Conservation (phyloP, 2,329 filamentous ascomycete species). For the Tolypocladium inflatum region DNA sequence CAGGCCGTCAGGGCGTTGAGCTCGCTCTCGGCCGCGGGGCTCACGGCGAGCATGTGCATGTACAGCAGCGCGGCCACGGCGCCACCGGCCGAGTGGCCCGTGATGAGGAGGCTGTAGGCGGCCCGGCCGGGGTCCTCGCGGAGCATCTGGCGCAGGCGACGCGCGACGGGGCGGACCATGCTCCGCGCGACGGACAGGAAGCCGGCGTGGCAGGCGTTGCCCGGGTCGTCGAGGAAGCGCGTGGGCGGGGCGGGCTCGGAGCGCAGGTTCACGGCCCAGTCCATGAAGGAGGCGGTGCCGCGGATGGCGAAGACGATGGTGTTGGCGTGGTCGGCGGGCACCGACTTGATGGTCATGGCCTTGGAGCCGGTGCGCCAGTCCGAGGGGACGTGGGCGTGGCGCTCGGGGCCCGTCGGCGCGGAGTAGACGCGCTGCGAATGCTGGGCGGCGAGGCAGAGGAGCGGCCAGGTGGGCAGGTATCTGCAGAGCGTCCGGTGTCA, state of each 20-base stretch:
- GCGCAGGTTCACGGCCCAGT: constrained; percentile 79
- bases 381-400: constrained; percentile 59
- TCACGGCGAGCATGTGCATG: constrained; percentile 64
- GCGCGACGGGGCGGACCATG: constrained; percentile 66
- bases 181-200: constrained; percentile 67
- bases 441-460: constrained; percentile 69
- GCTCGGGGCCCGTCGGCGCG: constrained; percentile 51
- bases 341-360: constrained; percentile 75
- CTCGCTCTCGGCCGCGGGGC: constrained; percentile 49
- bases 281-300: constrained; percentile 70
- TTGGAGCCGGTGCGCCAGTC: constrained; percentile 70
- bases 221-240: constrained; percentile 67
- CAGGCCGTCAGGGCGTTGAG: constrained; percentile 57
- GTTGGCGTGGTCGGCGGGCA: constrained; percentile 68
- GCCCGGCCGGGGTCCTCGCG: constrained; percentile 60
- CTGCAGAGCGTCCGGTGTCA: constrained; percentile 24
- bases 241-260: constrained; percentile 54
- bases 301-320: constrained; percentile 78
- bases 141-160: constrained; percentile 58
- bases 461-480: constrained; percentile 65
- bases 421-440: constrained; percentile 70
- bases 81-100: constrained; percentile 78
- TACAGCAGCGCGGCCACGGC: constrained; percentile 75
- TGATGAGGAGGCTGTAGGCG: constrained; percentile 65
- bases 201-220: constrained; percentile 71